Conservation (phyloP, 2,329 filamentous ascomycete species). For the Sporothrix dimorphospora region DNA sequence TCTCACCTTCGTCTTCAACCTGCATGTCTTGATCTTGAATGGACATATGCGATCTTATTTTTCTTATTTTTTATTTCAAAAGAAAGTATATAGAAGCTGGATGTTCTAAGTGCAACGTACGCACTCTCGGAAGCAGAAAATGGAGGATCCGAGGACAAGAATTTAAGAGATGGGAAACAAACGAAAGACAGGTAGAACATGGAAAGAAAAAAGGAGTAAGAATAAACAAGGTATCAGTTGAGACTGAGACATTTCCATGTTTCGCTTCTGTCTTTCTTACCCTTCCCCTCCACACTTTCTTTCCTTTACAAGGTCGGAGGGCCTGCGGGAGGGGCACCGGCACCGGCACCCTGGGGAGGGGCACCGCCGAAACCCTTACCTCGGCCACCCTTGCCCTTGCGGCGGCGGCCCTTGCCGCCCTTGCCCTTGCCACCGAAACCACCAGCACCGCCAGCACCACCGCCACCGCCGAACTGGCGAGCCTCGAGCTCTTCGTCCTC, state of each 20-base stretch:
- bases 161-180: too few relatives aligned
- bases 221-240: neutral
- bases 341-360: neutral
- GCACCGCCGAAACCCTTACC: slow-evolving; percentile 10
- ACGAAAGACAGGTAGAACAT: neutral
- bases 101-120: neutral
- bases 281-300: neutral
- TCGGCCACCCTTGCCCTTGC: slow-evolving; percentile 12
- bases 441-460: neutral
- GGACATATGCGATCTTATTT: neutral
- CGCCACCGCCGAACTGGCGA: slow-evolving; percentile 2
- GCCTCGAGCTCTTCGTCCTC: neutral
- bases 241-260: neutral
- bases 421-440: neutral
- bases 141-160: too few relatives aligned
- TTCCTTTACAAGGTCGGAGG: neutral
- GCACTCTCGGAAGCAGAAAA: neutral
- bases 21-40: neutral
- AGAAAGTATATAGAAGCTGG: neutral
- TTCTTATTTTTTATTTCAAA: neutral
- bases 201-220: neutral
- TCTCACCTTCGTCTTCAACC: neutral
- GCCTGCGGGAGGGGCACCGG: neutral
- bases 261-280: neutral
- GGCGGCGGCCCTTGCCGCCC: slow-evolving; percentile 1